phyloP scores from a whole-genome alignment of 192 early-diverging fungal genomes.

The Phycomyces nitens region DNA sequence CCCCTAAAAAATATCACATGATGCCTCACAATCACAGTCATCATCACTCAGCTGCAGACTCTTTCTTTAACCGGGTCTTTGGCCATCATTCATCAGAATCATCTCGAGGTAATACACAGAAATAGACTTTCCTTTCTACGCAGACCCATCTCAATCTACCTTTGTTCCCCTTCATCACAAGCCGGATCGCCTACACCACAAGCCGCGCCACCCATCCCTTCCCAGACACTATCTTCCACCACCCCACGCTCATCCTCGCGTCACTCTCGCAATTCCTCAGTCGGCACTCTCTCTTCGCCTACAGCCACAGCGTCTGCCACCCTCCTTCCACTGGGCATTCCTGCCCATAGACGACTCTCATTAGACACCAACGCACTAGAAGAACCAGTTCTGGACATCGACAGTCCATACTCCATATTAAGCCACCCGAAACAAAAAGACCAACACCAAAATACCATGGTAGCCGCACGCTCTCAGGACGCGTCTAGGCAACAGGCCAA shows the following conservation, averaged over 20 bases:
- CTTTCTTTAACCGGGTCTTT: conserved; percentile 11
- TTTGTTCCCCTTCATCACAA: not conserved
- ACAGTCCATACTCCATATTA: no score
- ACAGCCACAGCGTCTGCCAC: not conserved
- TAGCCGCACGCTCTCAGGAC: not conserved
- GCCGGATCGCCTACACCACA: conserved; percentile 11
- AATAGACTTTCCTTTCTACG: not conserved
- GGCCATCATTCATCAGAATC: conserved; percentile 17
- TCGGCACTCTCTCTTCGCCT: not conserved
- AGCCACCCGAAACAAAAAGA: no score
- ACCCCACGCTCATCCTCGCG: not conserved
- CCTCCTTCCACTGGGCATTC: no score
- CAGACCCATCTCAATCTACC: not conserved
- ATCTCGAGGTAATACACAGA: conserved; percentile 7
- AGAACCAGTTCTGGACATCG: no score
- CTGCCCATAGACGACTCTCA: conserved; percentile 3
- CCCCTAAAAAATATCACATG: no score
- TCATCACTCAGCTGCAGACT: conserved; percentile 5
- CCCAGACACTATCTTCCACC: not conserved
- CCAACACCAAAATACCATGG: no score
- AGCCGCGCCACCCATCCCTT: not conserved
- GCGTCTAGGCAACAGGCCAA: not conserved
- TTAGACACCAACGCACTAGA: not conserved
- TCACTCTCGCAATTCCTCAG: conserved; percentile 6
- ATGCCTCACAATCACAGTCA: conserved; percentile 1